Evolutionary conservation across 75 land plant species (phyloP), one percentile per base, ranked within the genome.

Genomic region (Picea sitchensis): DNA sequence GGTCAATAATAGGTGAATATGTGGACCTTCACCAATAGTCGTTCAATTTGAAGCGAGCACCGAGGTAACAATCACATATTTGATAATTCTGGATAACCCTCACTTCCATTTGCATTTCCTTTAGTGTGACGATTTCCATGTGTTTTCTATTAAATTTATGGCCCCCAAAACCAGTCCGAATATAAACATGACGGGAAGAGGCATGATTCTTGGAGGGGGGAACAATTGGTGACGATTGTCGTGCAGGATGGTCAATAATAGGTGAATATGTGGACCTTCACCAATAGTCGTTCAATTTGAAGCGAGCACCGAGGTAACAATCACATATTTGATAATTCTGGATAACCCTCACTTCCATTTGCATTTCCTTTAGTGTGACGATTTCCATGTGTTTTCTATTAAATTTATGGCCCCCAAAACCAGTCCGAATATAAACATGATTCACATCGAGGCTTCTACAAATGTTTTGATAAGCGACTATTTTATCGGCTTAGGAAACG

Each of bases 381-480:
- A 84, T 32, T 91, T 93, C 2, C 41, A 61, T 58, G 92, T 87
- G 47, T 2, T 54, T 57, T 54, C 58, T 0, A 51, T 86, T 44
- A 82, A 63, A 30, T 74, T 86, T 59, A 61, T 67, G 23, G 83
- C 88, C 0, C 88, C 88, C 2, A 54, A 77, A 41, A 63, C 34
- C 64, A 86, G 88, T 75, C 88, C 88, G 3, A 86, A 86, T 61
- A 86, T 87, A 20, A 87, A 86, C 59, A 87, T 86, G 17, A 86
- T 86, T 36, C 87, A 86, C 58, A n/a, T 86, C 3, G 58, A 76
- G 26, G 44, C 2, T 58, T 80, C 79, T 26, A 72, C 41, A 6
- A 69, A 81, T 31, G 83, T 80, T 34, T 51, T 69, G 44, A 84
- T 86, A 21, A 58, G 31, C 14, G 64, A 81, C 72, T 84, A 73